Base-by-base conservation (phyloP, 2,329 filamentous ascomycete genomes). In the Sporothrix inflata region DNA sequence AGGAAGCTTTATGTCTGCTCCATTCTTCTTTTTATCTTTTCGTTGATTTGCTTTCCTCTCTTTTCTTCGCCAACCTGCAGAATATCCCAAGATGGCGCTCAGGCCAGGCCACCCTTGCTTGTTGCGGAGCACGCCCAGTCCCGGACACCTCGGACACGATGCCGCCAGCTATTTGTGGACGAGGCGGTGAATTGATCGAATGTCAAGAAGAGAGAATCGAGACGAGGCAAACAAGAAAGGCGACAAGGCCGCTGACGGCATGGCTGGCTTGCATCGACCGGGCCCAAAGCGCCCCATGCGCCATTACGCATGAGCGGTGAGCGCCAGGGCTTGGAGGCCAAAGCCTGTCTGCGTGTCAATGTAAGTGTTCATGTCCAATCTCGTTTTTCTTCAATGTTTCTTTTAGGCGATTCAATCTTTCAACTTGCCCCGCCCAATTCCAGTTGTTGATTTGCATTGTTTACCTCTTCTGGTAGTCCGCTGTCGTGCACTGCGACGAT, bases 271-370 rank as follows among this genome's bases (percentile, higher is more conserved):
- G 42, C 21, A 45, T 27, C 4, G 30, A 61, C 38, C 34, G n/a
- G 53, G 12, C 49, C 60, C 21, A 24, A 27, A 21, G 60, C 60
- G 38, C 60, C 60, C 38, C 38, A 27, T 65, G 38, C 38, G 38
- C 60, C 60, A 45, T 38, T 38, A 65, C n/a, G n/a, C 40, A 65
- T 21, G 21, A 65, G 60, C 60, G 60, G 60, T 65, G 60, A 65
- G 60, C 55, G 21, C 11, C 60, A 45, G 60, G 60, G 38, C 60
- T 24, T 21, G 38, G 21, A 11, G 57, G 21, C 7, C 11, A 34
- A 57, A 34, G 34, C 57, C 30, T 24, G 34, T 63, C 34, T 16
- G 3, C 16, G 12, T 1, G 40, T 6, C 14, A 16, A 47, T 16
- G 42, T 47, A 47, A 14, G 14, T 19, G 16, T 16, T 47, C 42